A percentile compares a stretch with the other conserved stretches of the same genome.
These are phyloP conservation scores for Rhizoclosmatium globosum DNA, from an alignment of 192 early-diverging fungal genomes.

Conservation along the genomic window DNA sequence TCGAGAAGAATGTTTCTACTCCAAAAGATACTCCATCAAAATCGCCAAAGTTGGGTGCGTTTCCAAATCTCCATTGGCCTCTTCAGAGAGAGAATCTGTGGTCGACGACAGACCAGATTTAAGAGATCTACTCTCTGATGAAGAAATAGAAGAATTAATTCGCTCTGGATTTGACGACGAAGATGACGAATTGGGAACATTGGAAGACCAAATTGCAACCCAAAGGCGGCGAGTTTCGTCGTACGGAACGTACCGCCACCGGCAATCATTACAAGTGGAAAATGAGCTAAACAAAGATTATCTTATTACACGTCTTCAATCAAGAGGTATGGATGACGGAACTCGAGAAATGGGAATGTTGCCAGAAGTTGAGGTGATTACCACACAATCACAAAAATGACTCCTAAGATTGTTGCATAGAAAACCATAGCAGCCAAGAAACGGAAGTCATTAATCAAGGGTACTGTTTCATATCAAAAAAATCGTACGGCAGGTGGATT, in stretches of 20 bases:
- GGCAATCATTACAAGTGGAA: slow-evolving; percentile 2
- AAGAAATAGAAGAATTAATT: background rate
- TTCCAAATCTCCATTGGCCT: background rate
- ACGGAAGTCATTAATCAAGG: background rate
- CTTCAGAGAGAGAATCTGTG: background rate
- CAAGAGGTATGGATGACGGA: background rate
- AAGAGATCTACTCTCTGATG: background rate
- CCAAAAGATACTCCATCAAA: background rate
- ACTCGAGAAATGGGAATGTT: background rate
- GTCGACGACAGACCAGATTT: background rate
- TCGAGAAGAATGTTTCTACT: background rate
- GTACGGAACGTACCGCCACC: background rate
- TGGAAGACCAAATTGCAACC: background rate
- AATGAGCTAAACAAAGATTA: background rate
- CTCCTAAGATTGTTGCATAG: background rate
- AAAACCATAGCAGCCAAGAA: background rate
- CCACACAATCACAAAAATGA: no score
- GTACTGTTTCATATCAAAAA: background rate
- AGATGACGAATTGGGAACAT: background rate
- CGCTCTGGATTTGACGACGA: background rate
- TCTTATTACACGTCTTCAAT: background rate
- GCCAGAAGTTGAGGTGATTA: background rate
- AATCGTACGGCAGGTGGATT: background rate
- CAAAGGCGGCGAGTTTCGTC: background rate
- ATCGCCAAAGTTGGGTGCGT: background rate